These are phyloP conservation scores for Corymbia maculata DNA, from an alignment of 345 rosid species.

Conservation along the genomic window DNA sequence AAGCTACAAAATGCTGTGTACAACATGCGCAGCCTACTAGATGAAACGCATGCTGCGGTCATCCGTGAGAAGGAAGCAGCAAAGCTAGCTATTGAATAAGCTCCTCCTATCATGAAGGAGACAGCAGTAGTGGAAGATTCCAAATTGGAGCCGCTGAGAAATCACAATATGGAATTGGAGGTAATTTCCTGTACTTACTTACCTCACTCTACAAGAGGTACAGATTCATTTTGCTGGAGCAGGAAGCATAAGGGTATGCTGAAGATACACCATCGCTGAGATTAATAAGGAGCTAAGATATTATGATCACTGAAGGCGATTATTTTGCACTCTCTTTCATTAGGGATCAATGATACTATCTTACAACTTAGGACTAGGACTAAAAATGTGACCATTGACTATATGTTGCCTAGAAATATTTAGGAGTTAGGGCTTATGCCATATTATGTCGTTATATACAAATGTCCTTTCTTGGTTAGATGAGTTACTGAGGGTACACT, in stretches of 20 bases:
- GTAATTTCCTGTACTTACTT: conserved; percentile 8
- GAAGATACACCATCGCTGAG: background rate
- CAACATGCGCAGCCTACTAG: too few species aligned
- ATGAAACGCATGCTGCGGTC: conserved; percentile 33
- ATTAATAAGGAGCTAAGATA: background rate
- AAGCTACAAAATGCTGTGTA: too few species aligned
- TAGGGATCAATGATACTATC: background rate
- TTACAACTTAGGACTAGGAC: background rate
- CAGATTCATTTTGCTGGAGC: background rate
- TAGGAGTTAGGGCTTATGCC: background rate
- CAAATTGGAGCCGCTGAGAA: conserved; percentile 30
- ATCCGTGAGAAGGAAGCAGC: conserved; percentile 50
- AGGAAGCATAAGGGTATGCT: background rate
- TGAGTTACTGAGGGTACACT: background rate
- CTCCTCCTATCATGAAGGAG: conserved; percentile 60
- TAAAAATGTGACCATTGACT: background rate
- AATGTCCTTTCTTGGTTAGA: background rate
- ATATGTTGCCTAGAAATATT: background rate
- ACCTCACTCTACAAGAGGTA: background rate
- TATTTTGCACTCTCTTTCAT: background rate
- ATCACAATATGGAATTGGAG: conserved; percentile 36
- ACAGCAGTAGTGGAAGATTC: conserved; percentile 44
- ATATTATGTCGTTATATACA: background rate
- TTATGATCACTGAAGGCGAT: background rate
- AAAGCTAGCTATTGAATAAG: conserved; percentile 51